Percentiles rank a stretch among this genome's conserved stretches.
Conservation (phyloP, 306 rosid species). For the Castanea sativa region DNA sequence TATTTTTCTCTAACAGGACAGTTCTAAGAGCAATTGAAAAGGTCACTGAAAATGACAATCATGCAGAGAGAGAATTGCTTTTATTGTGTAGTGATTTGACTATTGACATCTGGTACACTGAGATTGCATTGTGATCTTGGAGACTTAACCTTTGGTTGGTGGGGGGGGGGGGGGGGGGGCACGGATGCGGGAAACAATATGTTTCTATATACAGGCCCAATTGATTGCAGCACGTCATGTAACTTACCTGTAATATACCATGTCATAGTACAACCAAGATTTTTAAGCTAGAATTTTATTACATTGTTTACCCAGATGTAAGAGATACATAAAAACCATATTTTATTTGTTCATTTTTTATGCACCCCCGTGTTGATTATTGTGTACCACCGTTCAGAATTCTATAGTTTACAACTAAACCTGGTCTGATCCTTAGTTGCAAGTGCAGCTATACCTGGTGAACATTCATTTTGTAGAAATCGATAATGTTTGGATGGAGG, state of each 20-base stretch:
- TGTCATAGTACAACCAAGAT: slow-evolving; percentile 28
- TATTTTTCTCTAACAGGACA: background rate
- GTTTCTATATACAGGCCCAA: slow-evolving; percentile 1
- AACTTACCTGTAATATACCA: slow-evolving; percentile 32
- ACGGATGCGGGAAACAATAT: slow-evolving; percentile 11
- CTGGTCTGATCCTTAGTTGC: background rate
- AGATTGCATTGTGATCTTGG: background rate
- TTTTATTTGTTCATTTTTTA: background rate
- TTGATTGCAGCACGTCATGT: slow-evolving; percentile 18
- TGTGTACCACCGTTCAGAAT: background rate
- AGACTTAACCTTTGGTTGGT: background rate
- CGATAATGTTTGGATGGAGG: too few relatives aligned
- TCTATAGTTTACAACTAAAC: background rate
- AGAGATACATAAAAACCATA: background rate
- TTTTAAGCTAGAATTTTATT: slow-evolving; percentile 13
- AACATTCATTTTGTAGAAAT: background rate
- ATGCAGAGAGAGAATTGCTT: background rate
- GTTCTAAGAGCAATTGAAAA: background rate
- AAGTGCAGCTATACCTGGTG: background rate
- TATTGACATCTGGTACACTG: background rate
- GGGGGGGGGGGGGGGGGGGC: background rate
- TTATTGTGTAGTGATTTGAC: background rate
- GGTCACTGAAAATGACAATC: background rate
- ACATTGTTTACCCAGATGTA: slow-evolving; percentile 6
- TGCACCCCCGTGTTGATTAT: background rate